Conservation (phyloP, 352 stramenopile genomes). For the Phytophthora pisi region DNA sequence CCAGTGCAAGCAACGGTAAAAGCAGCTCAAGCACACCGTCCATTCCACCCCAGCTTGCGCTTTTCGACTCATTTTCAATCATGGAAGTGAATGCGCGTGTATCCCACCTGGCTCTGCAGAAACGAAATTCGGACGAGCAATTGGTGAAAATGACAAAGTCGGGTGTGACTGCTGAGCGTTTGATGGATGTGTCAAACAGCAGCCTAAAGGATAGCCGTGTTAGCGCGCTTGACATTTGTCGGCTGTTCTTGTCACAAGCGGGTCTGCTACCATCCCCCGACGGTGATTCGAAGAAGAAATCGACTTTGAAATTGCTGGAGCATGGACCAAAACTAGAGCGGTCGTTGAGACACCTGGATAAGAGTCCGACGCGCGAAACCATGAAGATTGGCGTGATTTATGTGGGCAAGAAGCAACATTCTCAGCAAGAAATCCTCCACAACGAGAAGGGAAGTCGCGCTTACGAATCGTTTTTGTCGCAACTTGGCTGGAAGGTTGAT, state of each 20-base stretch:
- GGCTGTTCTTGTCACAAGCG: constrained; percentile 80
- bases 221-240: constrained; percentile 77
- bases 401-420: constrained; percentile 72
- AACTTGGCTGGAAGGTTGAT: constrained; percentile 82
- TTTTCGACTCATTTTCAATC: constrained; percentile 88
- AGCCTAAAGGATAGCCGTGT: constrained; percentile 55
- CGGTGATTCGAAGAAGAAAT: constrained; percentile 59
- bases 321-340: constrained; percentile 79
- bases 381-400: constrained; percentile 92
- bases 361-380: constrained; percentile 86
- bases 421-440: constrained; percentile 80
- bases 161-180: constrained; percentile 36
- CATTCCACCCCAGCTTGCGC: constrained; percentile 73
- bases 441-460: constrained; percentile 71
- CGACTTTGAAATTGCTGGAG: constrained; percentile 70
- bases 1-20: constrained; percentile 34
- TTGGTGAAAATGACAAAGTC: constrained; percentile 51
- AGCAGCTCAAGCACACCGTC: constrained; percentile 31
- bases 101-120: constrained; percentile 58
- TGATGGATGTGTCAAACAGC: constrained; percentile 35
- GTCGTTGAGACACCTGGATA: constrained; percentile 84
- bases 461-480: constrained; percentile 76
- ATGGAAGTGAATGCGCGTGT: constrained; percentile 88
- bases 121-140: constrained; percentile 48
- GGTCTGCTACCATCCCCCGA: constrained; percentile 69